A percentile compares a stretch with the other conserved stretches of the same genome.
Evolutionary conservation across 805 yeast genomes (phyloP).

Genomic region (Lipomyces lipofer): DNA sequence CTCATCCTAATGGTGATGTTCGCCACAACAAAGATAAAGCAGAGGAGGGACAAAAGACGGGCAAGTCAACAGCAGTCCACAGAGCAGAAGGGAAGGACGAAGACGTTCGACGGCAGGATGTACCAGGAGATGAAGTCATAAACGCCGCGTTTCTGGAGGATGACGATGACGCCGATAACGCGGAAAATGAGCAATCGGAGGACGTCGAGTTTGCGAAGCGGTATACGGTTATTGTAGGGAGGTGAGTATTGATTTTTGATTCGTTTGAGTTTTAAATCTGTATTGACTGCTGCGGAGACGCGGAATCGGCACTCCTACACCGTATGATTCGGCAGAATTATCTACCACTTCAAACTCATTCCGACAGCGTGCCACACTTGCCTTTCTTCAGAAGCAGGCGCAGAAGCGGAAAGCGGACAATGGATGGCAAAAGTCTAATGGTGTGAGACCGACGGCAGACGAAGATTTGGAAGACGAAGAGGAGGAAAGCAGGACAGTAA

Average conservation of each 20-base stretch:
- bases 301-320: slow-evolving; percentile 17
- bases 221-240: slow-evolving; percentile 19
- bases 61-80: neutral
- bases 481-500: slow-evolving; percentile 21
- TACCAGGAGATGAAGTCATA: neutral
- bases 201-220: slow-evolving; percentile 18
- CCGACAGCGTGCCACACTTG: slow-evolving; percentile 26
- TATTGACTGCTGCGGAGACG: slow-evolving; percentile 3
- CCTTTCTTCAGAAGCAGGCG: slow-evolving; percentile 25
- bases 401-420: slow-evolving; percentile 9
- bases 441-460: neutral
- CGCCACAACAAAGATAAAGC: neutral
- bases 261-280: neutral
- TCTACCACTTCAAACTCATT: slow-evolving; percentile 10
- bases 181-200: slow-evolving; percentile 7
- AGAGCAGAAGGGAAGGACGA: slow-evolving; percentile 3
- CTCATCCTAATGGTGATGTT: slow-evolving; percentile 5
- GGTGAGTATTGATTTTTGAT: slow-evolving; percentile 4
- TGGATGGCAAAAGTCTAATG: neutral
- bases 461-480: slow-evolving; percentile 15
- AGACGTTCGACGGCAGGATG: neutral
- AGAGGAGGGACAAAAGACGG: neutral
- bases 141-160: neutral
- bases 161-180: neutral
- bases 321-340: neutral